phyloP scores from a whole-genome alignment of 768 basidiomycete species.

The Termitomyces sp. region DNA sequence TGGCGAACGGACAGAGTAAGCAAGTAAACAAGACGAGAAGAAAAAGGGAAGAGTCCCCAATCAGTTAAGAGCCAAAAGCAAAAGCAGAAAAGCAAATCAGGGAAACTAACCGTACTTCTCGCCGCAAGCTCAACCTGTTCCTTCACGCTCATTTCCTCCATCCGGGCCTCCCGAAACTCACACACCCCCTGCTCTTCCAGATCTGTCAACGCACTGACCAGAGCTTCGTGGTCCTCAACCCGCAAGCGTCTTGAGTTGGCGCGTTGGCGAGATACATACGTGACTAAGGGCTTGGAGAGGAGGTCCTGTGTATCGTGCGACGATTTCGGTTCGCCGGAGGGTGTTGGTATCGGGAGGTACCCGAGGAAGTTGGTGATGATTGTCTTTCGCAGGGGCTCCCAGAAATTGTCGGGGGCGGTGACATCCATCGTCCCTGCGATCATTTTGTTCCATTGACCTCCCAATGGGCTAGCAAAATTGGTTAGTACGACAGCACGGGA shows the following conservation, averaged over 20 bases:
- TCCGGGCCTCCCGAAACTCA: slow-evolving; percentile 36
- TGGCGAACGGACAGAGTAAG: background rate
- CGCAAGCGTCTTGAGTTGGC: slow-evolving; percentile 35
- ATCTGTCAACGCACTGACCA: slow-evolving; percentile 43
- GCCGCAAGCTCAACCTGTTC: slow-evolving; percentile 61
- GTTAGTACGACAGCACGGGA: background rate
- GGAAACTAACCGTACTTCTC: slow-evolving; percentile 51
- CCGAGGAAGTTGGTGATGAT: slow-evolving; percentile 29
- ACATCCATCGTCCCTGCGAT: slow-evolving; percentile 30
- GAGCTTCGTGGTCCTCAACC: slow-evolving; percentile 42
- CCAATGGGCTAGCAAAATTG: slow-evolving; percentile 20
- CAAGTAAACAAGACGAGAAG: background rate
- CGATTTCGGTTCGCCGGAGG: background rate
- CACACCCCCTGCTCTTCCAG: slow-evolving; percentile 51
- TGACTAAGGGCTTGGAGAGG: slow-evolving; percentile 29
- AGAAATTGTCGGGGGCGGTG: slow-evolving; percentile 24
- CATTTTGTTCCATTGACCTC: slow-evolving; percentile 31
- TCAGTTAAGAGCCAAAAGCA: slow-evolving; percentile 1
- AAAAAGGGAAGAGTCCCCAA: background rate
- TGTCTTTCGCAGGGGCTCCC: slow-evolving; percentile 29
- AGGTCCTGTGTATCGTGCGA: background rate
- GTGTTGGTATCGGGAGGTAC: slow-evolving; percentile 25
- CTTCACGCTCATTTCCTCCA: slow-evolving; percentile 47
- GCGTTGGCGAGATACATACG: slow-evolving; percentile 62
- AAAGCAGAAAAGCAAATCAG: slow-evolving; percentile 7